A percentile compares a stretch with the other conserved stretches of the same genome.
Evolutionary conservation across 2,329 filamentous ascomycete genomes (phyloP).

Genomic region (Fusarium staphyleae): DNA sequence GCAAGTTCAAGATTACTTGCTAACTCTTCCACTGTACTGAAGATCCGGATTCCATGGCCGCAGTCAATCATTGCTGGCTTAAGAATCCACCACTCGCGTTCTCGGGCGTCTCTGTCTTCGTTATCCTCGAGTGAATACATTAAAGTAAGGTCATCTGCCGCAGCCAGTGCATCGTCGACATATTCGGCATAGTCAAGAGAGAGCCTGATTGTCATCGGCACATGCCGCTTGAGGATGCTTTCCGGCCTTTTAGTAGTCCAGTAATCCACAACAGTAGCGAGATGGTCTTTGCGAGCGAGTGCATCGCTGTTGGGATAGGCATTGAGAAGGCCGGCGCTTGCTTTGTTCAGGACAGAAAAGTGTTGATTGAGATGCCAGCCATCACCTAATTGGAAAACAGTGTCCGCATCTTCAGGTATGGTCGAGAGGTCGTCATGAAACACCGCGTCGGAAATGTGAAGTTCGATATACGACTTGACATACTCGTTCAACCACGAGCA

Average conservation of each 20-base stretch:
- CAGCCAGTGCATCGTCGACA: constrained; percentile 48
- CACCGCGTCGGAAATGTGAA: constrained; percentile 40
- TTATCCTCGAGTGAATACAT: constrained; percentile 48
- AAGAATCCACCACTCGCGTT: constrained; percentile 51
- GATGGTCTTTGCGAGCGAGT: constrained; percentile 48
- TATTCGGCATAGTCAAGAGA: constrained; percentile 50
- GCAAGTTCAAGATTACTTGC: constrained; percentile 47
- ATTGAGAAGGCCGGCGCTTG: constrained; percentile 45
- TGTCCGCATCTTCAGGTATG: constrained; percentile 37
- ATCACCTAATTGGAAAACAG: constrained; percentile 46
- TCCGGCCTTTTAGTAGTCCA: constrained; percentile 48
- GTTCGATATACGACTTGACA: constrained; percentile 42
- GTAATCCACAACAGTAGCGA: constrained; percentile 46
- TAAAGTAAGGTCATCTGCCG: constrained; percentile 47
- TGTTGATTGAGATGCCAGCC: constrained; percentile 47
- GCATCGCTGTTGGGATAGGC: constrained; percentile 51
- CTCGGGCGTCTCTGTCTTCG: constrained; percentile 32
- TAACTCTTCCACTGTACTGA: constrained; percentile 49
- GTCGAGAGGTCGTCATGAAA: constrained; percentile 42
- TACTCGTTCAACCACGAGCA: constrained; percentile 46
- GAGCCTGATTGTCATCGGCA: constrained; percentile 45
- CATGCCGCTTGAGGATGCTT: constrained; percentile 43
- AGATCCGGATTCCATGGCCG: constrained; percentile 50
- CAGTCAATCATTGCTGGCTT: constrained; percentile 51
- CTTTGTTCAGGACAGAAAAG: constrained; percentile 45